Percentiles rank a stretch among this genome's conserved stretches.
phyloP scores from a whole-genome alignment of 352 stramenopile genomes.

The Pythium guiyangense region DNA sequence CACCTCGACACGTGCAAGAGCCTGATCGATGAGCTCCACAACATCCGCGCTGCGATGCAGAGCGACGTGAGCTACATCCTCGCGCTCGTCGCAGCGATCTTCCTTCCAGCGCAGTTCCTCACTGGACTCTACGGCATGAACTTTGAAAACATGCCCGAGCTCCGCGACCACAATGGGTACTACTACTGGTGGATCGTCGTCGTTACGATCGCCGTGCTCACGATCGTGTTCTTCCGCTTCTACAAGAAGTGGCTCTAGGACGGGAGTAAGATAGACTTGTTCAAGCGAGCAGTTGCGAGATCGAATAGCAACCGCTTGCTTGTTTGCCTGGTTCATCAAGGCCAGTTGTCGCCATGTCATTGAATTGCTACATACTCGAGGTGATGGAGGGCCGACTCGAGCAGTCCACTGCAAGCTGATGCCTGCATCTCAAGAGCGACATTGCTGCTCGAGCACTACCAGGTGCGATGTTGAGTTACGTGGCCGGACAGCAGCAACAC shows the following conservation, averaged over 20 bases:
- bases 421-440: no score
- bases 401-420: no score
- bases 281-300: neutral
- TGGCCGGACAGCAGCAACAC: no score
- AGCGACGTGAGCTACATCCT: constrained; percentile 79
- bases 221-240: constrained; percentile 58
- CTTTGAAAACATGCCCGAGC: constrained; percentile 84
- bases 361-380: no score
- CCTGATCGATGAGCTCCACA: constrained; percentile 67
- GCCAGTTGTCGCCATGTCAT: no score
- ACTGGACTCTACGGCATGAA: constrained; percentile 90
- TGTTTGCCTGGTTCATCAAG: no score
- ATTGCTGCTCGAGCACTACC: no score
- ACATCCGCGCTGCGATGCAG: constrained; percentile 53
- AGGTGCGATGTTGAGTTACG: no score
- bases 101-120: constrained; percentile 83
- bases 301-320: neutral
- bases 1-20: constrained; percentile 65
- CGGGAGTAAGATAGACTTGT: neutral
- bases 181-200: constrained; percentile 73
- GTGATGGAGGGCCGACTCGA: no score
- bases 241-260: constrained; percentile 72
- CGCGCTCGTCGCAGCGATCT: constrained; percentile 77
- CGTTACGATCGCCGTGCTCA: constrained; percentile 35
- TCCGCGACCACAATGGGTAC: constrained; percentile 74